A percentile compares a stretch with the other conserved stretches of the same genome.
Conservation (phyloP, 2,329 filamentous ascomycete species). For the Karstenula rhodostoma region DNA sequence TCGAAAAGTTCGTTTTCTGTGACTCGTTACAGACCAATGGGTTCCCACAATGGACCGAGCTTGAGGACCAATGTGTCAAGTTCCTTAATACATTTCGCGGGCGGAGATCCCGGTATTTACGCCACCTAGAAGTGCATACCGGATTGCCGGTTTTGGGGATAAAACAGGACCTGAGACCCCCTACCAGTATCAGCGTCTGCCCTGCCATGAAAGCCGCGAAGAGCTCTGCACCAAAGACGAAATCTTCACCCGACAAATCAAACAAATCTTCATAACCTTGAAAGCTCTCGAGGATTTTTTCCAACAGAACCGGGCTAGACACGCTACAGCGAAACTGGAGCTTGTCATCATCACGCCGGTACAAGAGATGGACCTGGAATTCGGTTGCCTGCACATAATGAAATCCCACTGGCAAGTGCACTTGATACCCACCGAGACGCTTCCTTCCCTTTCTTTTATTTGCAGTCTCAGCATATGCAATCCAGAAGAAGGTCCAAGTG, state of each 20-base stretch:
- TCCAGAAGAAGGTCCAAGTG: not conserved
- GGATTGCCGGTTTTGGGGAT: not conserved
- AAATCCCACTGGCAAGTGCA: not conserved
- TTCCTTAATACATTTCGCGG: not conserved
- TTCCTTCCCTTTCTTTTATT: not conserved
- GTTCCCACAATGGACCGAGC: not conserved
- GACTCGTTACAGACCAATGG: no score
- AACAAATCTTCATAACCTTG: not conserved
- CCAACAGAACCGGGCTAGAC: not conserved
- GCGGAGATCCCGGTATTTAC: not conserved
- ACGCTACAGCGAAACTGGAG: not conserved
- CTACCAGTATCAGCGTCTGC: not conserved
- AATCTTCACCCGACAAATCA: not conserved
- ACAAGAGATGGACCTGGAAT: not conserved
- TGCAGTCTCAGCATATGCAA: not conserved
- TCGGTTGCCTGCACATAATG: not conserved
- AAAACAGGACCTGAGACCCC: not conserved
- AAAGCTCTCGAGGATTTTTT: not conserved
- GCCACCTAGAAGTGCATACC: not conserved
- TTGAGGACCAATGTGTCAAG: not conserved
- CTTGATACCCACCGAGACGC: not conserved
- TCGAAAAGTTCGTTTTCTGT: not conserved
- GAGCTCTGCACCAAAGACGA: not conserved
- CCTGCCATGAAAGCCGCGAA: constrained; percentile 5
- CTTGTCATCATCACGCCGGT: not conserved